Conservation (phyloP, 495 filamentous ascomycete species). For the Penicillium cinerascens region DNA sequence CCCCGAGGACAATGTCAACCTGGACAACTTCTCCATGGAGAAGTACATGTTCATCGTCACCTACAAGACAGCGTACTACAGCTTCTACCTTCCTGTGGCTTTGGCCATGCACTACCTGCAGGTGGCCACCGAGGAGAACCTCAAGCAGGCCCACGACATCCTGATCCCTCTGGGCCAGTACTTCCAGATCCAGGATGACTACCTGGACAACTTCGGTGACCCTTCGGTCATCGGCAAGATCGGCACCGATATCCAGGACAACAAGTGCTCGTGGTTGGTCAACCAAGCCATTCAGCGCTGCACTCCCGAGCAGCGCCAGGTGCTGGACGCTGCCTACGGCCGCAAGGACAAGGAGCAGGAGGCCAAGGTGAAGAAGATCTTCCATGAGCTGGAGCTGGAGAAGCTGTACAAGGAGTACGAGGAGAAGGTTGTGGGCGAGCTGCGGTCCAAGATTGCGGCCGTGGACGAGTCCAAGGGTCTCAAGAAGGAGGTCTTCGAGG, state of each 20-base stretch:
- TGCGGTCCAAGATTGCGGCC: conserved; percentile 67
- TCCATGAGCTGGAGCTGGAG: conserved; percentile 77
- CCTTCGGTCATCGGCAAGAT: conserved; percentile 97
- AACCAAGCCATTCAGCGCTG: conserved; percentile 84
- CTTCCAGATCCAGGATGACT: conserved; percentile 99
- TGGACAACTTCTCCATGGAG: conserved; percentile 87
- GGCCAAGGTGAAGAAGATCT: conserved; percentile 81
- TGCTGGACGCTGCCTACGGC: conserved; percentile 82
- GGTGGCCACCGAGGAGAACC: conserved; percentile 76
- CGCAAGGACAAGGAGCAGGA: conserved; percentile 79
- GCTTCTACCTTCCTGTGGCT: conserved; percentile 97
- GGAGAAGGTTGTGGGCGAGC: conserved; percentile 71
- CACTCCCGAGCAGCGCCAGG: conserved; percentile 73
- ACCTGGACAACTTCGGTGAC: conserved; percentile 93
- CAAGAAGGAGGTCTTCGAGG: conserved; percentile 85
- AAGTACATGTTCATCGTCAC: conserved; percentile 99
- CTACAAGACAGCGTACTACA: conserved; percentile 99
- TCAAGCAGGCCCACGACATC: conserved; percentile 82
- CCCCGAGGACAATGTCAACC: conserved; percentile 82
- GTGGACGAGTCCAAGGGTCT: conserved; percentile 83
- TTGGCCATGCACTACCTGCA: conserved; percentile 79
- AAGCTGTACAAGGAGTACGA: conserved; percentile 82
- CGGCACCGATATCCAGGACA: conserved; percentile 96
- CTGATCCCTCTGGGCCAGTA: conserved; percentile 98
- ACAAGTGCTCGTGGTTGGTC: conserved; percentile 97